Conservation (phyloP, 306 rosid species). For the Herpetospermum pedunculosum region DNA sequence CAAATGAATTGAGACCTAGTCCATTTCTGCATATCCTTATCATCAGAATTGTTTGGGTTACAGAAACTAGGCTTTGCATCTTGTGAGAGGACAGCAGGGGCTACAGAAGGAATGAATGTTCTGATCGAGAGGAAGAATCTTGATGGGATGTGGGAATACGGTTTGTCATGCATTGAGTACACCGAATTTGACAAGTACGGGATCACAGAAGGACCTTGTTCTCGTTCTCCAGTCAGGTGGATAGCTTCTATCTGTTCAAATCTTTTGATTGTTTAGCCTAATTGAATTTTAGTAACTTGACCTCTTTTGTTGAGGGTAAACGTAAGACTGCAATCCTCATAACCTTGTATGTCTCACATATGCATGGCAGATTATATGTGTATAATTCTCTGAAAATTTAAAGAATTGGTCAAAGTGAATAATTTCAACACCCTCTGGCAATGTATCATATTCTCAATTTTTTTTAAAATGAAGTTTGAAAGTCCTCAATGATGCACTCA, state of each 20-base stretch:
- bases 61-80: conserved; percentile 98
- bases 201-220: conserved; percentile 38
- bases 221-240: conserved; percentile 44
- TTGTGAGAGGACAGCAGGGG: conserved; percentile 62
- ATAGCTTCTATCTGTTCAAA: conserved; percentile 7
- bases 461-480: too few relatives aligned
- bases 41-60: conserved; percentile 10
- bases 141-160: conserved; percentile 82
- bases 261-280: background rate
- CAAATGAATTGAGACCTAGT: background rate
- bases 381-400: background rate
- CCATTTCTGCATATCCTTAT: background rate
- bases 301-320: background rate
- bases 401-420: background rate
- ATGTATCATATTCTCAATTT: background rate
- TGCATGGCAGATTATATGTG: background rate
- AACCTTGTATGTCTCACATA: background rate
- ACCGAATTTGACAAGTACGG: conserved; percentile 87
- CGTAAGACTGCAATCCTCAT: background rate
- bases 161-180: conserved; percentile 84
- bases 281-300: background rate
- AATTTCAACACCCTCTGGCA: background rate
- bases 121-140: conserved; percentile 63
- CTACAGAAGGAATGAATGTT: conserved; percentile 94
- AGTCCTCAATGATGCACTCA: background rate